Percentiles rank a stretch among this genome's conserved stretches.
phyloP scores from a whole-genome alignment of 2,329 filamentous ascomycete species.

The Diplodia seriata region DNA sequence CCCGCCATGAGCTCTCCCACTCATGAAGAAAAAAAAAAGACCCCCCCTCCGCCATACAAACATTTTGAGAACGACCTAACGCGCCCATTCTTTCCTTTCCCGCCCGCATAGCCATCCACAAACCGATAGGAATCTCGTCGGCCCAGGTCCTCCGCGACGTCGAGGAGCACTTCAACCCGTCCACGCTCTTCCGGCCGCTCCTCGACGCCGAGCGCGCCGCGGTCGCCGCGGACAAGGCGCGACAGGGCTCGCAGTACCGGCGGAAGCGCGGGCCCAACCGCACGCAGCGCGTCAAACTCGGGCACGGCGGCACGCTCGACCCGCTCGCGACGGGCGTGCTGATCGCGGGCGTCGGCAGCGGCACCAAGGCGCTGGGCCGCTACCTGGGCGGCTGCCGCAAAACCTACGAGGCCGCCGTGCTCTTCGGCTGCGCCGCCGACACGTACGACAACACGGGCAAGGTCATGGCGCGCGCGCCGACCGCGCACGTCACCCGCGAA shows the following conservation, averaged over 20 bases:
- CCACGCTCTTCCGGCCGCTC: constrained; percentile 78
- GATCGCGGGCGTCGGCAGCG: constrained; percentile 84
- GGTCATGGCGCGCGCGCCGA: constrained; percentile 75
- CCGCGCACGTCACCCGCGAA: constrained; percentile 81
- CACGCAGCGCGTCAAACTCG: constrained; percentile 75
- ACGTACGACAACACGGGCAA: constrained; percentile 89
- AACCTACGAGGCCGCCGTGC: constrained; percentile 84
- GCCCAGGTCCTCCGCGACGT: constrained; percentile 90
- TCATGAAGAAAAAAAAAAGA: neutral
- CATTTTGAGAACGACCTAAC: neutral
- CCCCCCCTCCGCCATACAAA: neutral
- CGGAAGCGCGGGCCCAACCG: constrained; percentile 56
- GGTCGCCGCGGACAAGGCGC: constrained; percentile 60
- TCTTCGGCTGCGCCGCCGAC: constrained; percentile 93
- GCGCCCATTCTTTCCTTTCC: neutral
- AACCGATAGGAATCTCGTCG: constrained; percentile 84
- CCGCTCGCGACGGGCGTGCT: constrained; percentile 92
- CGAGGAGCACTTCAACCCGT: constrained; percentile 83
- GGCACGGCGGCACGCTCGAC: constrained; percentile 94
- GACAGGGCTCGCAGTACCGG: constrained; percentile 55
- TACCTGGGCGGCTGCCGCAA: constrained; percentile 86
- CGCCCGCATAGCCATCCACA: constrained; percentile 77
- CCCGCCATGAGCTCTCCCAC: constrained; percentile 4
- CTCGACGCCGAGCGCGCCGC: constrained; percentile 67
- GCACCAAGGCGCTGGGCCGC: constrained; percentile 79